phyloP scores from a whole-genome alignment of 768 basidiomycete genomes.

The Tricholoma terreum region DNA sequence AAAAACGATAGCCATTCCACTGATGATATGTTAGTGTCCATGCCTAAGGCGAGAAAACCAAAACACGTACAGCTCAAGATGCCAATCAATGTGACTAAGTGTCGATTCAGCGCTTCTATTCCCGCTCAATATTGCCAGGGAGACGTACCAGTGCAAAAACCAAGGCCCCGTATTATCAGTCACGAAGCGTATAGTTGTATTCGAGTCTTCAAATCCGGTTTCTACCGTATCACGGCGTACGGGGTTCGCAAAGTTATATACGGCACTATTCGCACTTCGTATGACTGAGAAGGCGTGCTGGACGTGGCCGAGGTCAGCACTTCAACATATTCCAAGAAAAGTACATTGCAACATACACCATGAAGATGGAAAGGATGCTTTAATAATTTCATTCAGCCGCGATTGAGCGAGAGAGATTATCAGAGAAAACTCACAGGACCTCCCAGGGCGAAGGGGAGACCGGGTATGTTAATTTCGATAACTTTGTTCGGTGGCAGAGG shows the following conservation, averaged over 20 bases:
- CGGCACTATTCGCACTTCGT: slow-evolving; percentile 25
- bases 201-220: slow-evolving; percentile 26
- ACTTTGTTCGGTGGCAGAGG: slow-evolving; percentile 40
- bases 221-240: slow-evolving; percentile 51
- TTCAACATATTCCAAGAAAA: not conserved
- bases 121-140: no score
- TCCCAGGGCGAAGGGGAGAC: slow-evolving; percentile 18
- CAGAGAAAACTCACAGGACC: slow-evolving; percentile 24
- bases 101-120: not conserved
- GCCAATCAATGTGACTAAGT: not conserved
- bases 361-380: slow-evolving; percentile 30
- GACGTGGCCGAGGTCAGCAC: not conserved
- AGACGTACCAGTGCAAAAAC: slow-evolving; percentile 18
- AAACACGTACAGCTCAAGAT: not conserved
- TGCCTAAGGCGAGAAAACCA: no score
- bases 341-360: slow-evolving; percentile 18
- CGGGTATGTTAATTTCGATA: slow-evolving; percentile 44
- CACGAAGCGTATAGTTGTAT: slow-evolving; percentile 35
- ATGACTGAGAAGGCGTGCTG: slow-evolving; percentile 39
- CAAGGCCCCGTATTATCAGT: slow-evolving; percentile 28
- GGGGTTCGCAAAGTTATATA: slow-evolving; percentile 20
- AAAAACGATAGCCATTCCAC: slow-evolving; percentile 29
- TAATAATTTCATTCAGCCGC: not conserved
- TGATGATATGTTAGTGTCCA: no score
- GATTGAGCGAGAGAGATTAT: not conserved